These are phyloP conservation scores for Kwoniella heveanensis DNA, from an alignment of 768 basidiomycete species.

Conservation along the genomic window DNA sequence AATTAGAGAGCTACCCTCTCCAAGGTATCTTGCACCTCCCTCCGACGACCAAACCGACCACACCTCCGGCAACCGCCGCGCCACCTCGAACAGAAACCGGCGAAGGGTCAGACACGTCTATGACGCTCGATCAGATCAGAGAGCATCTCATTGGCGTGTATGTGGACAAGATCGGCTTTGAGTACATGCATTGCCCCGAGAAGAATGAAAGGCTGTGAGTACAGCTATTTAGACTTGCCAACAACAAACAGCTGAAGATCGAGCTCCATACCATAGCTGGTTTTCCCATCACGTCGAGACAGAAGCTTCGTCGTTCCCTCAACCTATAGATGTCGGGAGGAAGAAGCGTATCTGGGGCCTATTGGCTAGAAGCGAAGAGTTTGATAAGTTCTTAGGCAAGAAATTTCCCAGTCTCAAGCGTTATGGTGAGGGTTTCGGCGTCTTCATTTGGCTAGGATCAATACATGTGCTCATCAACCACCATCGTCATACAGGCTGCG, in stretches of 20 bases:
- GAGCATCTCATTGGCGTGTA: slow-evolving; percentile 72
- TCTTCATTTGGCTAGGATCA: too few relatives aligned
- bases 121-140: slow-evolving; percentile 72
- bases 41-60: slow-evolving; percentile 9
- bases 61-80: slow-evolving; percentile 25
- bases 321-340: slow-evolving; percentile 11
- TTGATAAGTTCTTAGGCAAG: slow-evolving; percentile 80
- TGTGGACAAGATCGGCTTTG: slow-evolving; percentile 82
- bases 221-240: too few relatives aligned
- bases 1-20: slow-evolving; percentile 65
- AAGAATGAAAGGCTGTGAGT: slow-evolving; percentile 45
- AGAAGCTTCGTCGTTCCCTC: slow-evolving; percentile 26
- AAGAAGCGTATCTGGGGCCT: slow-evolving; percentile 60
- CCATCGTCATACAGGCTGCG: slow-evolving; percentile 65
- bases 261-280: too few relatives aligned
- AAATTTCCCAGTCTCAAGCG: slow-evolving; percentile 75
- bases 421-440: slow-evolving; percentile 38
- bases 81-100: slow-evolving; percentile 53
- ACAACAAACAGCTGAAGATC: too few relatives aligned
- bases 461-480: too few relatives aligned
- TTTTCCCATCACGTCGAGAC: slow-evolving; percentile 84
- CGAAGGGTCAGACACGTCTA: slow-evolving; percentile 55
- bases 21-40: slow-evolving; percentile 70
- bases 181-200: slow-evolving; percentile 61
- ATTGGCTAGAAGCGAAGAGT: slow-evolving; percentile 73